Evolutionary conservation across 495 filamentous ascomycete genomes (phyloP), one percentile per base, ranked within the genome.

Genomic region (Aspergillus avenaceus): DNA sequence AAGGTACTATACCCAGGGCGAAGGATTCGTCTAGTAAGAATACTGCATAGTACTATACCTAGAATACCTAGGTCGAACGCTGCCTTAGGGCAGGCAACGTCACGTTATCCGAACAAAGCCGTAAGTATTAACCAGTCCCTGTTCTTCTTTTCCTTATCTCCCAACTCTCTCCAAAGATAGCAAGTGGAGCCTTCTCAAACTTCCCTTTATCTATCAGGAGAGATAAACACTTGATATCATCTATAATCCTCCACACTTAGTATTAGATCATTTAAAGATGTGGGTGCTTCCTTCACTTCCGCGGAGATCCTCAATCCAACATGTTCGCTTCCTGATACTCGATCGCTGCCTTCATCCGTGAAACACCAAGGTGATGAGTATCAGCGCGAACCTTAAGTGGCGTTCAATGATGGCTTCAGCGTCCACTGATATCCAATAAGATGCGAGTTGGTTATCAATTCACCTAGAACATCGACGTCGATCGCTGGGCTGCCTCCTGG

Each of bases 241-340:
- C 45, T 28, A n/a, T n/a, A 8, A 24, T 42, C 37, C 27, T 12
- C n/a, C 22, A 23, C 23, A 13, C 31, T 34, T 32, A 26, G 34
- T 36, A 49, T 49, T 36, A n/a, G n/a, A 34, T 14, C 8, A n/a
- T 4, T 49, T 41, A 14, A 49, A 49, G 46, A 31, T 41, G 24
- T 31, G 27, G 24, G 16, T 14, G 32, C 45, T 40, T 7, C 46
- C 36, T 14, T 29, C 29, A 41, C 41, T 22, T 49, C 46, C 46
- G 46, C 46, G 46, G 46, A 49, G 34, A 6, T 49, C 25, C 18
- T 14, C 19, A 26, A 27, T 41, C 36, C 16, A 29, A 12, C 16
- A 5, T 41, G 21, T 22, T 21, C 8, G 8, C 14, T 9, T 27
- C 14, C 46, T 41, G 8, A 36, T 21, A 14, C n/a, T 14, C 14